Base-by-base conservation (phyloP, 257 asterid genomes). In the Salvia miltiorrhiza region DNA sequence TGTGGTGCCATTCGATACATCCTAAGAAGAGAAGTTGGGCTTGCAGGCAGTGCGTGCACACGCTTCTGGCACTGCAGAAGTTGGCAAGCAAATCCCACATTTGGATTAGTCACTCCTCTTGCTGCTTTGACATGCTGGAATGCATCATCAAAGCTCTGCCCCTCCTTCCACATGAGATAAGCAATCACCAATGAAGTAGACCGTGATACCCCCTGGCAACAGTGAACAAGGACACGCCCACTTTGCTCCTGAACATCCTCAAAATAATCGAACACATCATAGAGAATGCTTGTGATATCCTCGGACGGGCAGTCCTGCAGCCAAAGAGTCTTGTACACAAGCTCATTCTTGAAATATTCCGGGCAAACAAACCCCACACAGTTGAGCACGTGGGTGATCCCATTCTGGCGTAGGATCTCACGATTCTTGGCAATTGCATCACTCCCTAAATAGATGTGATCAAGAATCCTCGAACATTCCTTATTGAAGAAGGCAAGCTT, bases 121-220 rank as follows among this genome's bases (percentile, higher is more conserved):
- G 96, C 96, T 28, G 85, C 73, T 80, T 86, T 93, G 10, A 90
- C 99, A 17, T 72, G 84, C 81, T 88, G 92, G 59, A 90, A 89
- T 16, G 99, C 96, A 76, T 86, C 97, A 61, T 90, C 97, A 39
- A 93, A 90, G 74, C 87, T 87, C 69, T 77, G 79, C 49, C 88
- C 89, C 59, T 88, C 77, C 72, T 83, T 93, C 99, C 99, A 93
- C 99, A 93, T 93, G 33, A 93, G 90, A 76, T 93, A 90, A 0
- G 99, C 99, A 65, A 93, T 90, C 47, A 93, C 99, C 85, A 93
- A 76, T 0, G 99, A 93, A 33, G 96, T 85, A 41, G 99, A 93
- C 30, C 99, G 77, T 33, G 99, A 93, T 53, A 93, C 96, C 19
- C 99, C 99, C 56, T 88, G 92, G 66, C 90, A 88, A 74, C 97